Evolutionary conservation across 2,329 filamentous ascomycete genomes (phyloP).

Genomic region (Fusarium floridanum): DNA sequence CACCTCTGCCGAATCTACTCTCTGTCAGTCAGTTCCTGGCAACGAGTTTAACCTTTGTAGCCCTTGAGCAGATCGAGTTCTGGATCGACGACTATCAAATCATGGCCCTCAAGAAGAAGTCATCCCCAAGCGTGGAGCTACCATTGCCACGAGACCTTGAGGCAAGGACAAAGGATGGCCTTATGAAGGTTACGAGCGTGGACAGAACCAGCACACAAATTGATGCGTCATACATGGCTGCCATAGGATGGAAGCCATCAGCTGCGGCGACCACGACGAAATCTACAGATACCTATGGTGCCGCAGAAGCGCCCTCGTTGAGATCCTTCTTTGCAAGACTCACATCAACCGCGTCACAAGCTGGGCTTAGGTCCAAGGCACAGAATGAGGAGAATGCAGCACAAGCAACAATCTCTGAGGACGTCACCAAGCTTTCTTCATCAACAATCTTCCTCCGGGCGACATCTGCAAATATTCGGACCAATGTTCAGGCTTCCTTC

Average conservation of each 20-base stretch:
- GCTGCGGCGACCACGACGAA: constrained; percentile 56
- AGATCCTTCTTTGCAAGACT: constrained; percentile 85
- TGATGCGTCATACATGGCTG: constrained; percentile 89
- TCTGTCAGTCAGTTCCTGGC: constrained; percentile 92
- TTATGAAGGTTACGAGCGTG: constrained; percentile 89
- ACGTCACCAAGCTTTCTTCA: constrained; percentile 77
- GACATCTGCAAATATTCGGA: constrained; percentile 85
- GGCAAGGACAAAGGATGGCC: constrained; percentile 83
- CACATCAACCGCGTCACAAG: constrained; percentile 68
- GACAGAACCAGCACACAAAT: constrained; percentile 91
- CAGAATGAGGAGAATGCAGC: constrained; percentile 72
- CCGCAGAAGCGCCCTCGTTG: constrained; percentile 70
- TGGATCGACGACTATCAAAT: constrained; percentile 91
- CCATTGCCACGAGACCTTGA: constrained; percentile 83
- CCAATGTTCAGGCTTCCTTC: constrained; percentile 78
- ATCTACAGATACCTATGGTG: constrained; percentile 63
- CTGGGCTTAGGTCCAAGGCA: constrained; percentile 64
- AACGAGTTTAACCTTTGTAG: constrained; percentile 95
- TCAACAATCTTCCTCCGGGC: constrained; percentile 91
- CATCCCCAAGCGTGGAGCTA: constrained; percentile 80
- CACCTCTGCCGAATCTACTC: constrained; percentile 86
- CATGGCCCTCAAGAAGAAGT: constrained; percentile 84
- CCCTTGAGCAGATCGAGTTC: constrained; percentile 87
- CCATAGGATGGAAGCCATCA: constrained; percentile 84
- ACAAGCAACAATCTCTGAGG: constrained; percentile 75